These are phyloP conservation scores for Russula griseocarnosa DNA, from an alignment of 768 basidiomycete species.

Conservation along the genomic window DNA sequence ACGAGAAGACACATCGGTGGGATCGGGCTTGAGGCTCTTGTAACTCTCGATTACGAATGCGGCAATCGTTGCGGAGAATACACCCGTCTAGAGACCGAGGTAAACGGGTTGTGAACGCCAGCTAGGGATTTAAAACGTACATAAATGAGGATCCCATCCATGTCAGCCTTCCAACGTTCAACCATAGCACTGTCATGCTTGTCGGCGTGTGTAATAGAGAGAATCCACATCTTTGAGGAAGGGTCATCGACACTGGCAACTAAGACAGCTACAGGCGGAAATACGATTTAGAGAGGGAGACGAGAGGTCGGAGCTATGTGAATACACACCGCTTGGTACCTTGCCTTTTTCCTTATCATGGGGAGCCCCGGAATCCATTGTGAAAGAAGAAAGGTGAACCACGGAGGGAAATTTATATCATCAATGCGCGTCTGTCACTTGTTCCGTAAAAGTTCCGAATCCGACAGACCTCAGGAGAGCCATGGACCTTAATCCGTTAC, in stretches of 20 bases:
- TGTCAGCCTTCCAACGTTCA: constrained; percentile 18
- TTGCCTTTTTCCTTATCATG: constrained; percentile 16
- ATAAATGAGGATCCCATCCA: constrained; percentile 27
- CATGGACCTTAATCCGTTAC: no score
- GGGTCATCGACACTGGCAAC: not conserved
- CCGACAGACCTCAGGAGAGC: no score
- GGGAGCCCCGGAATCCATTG: not conserved
- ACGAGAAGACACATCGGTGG: not conserved
- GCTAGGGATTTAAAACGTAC: not conserved
- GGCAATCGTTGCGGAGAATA: constrained; percentile 25
- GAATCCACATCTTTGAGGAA: constrained; percentile 22
- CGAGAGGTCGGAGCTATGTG: no score
- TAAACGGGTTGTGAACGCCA: not conserved
- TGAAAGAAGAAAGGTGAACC: not conserved
- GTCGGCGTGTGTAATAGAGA: constrained; percentile 10
- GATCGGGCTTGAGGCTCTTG: constrained; percentile 24
- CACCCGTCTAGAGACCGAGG: constrained; percentile 16
- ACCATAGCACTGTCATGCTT: constrained; percentile 10
- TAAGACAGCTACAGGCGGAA: not conserved
- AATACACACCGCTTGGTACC: not conserved
- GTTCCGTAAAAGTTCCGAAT: not conserved
- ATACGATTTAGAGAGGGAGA: not conserved
- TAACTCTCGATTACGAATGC: constrained; percentile 27
- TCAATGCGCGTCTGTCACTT: not conserved
- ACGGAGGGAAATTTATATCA: not conserved